Conservation (phyloP, 768 basidiomycete genomes). For the Lactifluus volemus region DNA sequence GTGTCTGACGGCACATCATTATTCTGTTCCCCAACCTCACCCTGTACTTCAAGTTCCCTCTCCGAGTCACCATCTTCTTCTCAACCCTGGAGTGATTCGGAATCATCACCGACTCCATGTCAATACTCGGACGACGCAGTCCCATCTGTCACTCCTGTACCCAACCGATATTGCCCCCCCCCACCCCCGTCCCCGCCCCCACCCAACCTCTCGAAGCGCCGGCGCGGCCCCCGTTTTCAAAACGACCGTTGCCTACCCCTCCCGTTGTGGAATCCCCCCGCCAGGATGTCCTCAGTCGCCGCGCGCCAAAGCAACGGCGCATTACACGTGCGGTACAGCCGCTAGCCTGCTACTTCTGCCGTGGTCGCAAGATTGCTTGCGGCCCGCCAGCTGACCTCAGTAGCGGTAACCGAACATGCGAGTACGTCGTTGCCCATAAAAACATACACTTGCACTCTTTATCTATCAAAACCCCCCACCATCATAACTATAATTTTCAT, state of each 20-base stretch:
- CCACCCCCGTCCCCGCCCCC: not conserved
- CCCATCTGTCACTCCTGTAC: not conserved
- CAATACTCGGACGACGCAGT: not conserved
- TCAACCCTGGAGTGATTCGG: not conserved
- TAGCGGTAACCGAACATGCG: slow-evolving; percentile 11
- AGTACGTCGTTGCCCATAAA: slow-evolving; percentile 4
- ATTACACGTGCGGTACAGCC: slow-evolving; percentile 9
- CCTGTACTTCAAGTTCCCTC: not conserved
- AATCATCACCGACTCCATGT: not conserved
- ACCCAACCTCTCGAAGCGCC: not conserved
- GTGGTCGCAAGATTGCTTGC: slow-evolving; percentile 15
- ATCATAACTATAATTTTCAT: not conserved
- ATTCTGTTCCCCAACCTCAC: not conserved
- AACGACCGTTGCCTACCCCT: not conserved
- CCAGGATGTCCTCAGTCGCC: not conserved
- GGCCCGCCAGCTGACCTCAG: not conserved
- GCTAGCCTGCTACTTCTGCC: slow-evolving; percentile 16
- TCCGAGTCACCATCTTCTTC: not conserved
- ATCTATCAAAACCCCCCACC: not conserved
- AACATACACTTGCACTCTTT: not conserved
- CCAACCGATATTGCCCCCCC: not conserved
- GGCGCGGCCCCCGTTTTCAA: not conserved
- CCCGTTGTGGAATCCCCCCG: not conserved
- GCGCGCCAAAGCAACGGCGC: slow-evolving; percentile 15
- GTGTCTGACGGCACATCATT: not conserved